Conservation (phyloP, 768 basidiomycete genomes). For the Trametes sanguinea region DNA sequence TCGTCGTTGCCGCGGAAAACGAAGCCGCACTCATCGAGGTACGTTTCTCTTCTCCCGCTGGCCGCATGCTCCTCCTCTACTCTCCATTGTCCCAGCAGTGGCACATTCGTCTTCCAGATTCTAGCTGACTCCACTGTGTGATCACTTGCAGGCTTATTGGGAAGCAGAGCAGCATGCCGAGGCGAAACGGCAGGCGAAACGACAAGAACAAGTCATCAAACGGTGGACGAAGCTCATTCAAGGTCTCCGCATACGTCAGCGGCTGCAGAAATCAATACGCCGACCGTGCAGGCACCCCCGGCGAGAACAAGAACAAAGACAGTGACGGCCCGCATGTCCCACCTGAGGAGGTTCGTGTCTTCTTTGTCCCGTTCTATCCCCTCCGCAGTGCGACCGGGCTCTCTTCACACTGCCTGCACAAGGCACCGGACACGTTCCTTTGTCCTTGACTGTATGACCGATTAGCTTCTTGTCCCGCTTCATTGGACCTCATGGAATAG, state of each 20-base stretch:
- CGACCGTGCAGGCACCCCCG: constrained; percentile 6
- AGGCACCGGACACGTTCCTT: neutral
- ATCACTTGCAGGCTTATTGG: constrained; percentile 71
- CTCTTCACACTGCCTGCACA: neutral
- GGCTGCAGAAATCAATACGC: constrained; percentile 81
- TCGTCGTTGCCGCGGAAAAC: constrained; percentile 85
- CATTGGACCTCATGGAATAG: neutral
- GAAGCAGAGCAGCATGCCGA: constrained; percentile 77
- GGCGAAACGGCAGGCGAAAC: constrained; percentile 74
- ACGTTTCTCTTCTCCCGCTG: constrained; percentile 25
- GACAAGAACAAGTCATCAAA: constrained; percentile 78
- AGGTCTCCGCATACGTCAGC: constrained; percentile 82
- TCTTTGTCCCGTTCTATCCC: neutral
- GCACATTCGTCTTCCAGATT: neutral
- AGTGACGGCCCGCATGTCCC: neutral
- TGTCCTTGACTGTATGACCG: neutral
- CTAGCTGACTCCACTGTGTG: neutral
- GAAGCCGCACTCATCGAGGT: constrained; percentile 77
- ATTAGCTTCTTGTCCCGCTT: neutral
- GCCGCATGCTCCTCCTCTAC: neutral
- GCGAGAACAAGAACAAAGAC: neutral
- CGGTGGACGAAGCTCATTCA: constrained; percentile 88
- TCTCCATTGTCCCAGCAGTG: neutral
- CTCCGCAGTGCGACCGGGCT: neutral
- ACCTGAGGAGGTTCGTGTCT: constrained; percentile 17